These are phyloP conservation scores for Sugiyamaella neomexicana DNA, from an alignment of 1,139 yeast species.

Conservation along the genomic window DNA sequence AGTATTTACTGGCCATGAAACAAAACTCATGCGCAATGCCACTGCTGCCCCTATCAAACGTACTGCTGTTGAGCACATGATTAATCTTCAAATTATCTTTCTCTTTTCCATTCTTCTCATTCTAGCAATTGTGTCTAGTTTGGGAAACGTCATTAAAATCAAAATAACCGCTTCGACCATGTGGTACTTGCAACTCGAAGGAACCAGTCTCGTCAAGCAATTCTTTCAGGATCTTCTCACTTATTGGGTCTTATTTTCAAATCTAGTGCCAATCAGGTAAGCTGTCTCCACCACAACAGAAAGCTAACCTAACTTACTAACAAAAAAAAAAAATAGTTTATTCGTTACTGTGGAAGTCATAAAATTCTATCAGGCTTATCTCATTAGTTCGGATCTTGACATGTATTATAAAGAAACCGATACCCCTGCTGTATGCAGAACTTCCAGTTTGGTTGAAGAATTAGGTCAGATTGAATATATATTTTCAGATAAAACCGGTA, in stretches of 20 bases:
- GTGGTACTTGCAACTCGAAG: conserved; percentile 66
- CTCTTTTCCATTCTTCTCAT: conserved; percentile 76
- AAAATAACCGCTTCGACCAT: conserved; percentile 54
- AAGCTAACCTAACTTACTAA: too few species aligned
- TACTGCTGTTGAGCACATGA: conserved; percentile 95
- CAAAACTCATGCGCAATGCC: conserved; percentile 97
- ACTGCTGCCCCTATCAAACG: conserved; percentile 97
- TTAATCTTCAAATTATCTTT: conserved; percentile 87
- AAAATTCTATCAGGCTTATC: conserved; percentile 90
- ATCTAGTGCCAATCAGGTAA: conserved; percentile 85
- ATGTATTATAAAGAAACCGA: conserved; percentile 85
- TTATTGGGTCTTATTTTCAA: conserved; percentile 93
- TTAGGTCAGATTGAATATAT: conserved; percentile 94
- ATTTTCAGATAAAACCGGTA: conserved; percentile 96
- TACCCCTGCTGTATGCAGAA: conserved; percentile 92
- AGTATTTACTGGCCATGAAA: conserved; percentile 96
- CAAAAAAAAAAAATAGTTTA: conserved; percentile 45
- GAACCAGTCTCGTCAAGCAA: conserved; percentile 64
- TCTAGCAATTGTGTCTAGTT: conserved; percentile 73
- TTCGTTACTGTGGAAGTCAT: conserved; percentile 95
- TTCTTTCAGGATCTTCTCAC: conserved; percentile 88
- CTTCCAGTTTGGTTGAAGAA: conserved; percentile 94
- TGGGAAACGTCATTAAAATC: conserved; percentile 82
- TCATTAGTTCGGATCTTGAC: conserved; percentile 92
- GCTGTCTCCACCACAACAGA: too few species aligned